These are phyloP conservation scores for Arthroderma sp. DNA, from an alignment of 2,329 filamentous ascomycete genomes.

Conservation along the genomic window DNA sequence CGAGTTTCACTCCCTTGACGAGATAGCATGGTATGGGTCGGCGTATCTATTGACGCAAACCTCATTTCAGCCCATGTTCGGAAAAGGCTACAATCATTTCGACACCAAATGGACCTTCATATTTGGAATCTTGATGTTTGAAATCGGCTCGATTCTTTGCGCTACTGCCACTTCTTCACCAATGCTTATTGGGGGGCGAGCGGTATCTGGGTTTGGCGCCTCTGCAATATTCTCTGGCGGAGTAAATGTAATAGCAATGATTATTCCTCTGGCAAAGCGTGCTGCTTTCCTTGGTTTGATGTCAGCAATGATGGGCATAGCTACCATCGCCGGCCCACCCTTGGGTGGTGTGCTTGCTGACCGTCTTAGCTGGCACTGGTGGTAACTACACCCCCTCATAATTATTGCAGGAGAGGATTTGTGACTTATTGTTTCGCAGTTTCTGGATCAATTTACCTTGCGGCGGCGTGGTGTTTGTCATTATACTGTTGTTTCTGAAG, in stretches of 20 bases:
- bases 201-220: conserved; percentile 27
- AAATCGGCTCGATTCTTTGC: conserved; percentile 13
- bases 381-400: neutral
- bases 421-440: neutral
- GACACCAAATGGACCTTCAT: conserved; percentile 24
- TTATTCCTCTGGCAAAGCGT: conserved; percentile 6
- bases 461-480: neutral
- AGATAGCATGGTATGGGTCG: conserved; percentile 26
- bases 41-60: conserved; percentile 20
- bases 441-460: conserved; percentile 8
- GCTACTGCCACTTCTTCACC: conserved; percentile 6
- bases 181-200: conserved; percentile 14
- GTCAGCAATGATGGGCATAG: conserved; percentile 8
- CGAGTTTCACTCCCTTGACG: conserved; percentile 21
- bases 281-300: conserved; percentile 7
- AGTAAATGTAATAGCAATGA: conserved; percentile 12
- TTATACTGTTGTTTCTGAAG: conserved; percentile 3
- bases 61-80: conserved; percentile 18
- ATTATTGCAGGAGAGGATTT: neutral
- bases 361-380: conserved; percentile 10
- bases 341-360: conserved; percentile 8
- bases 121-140: conserved; percentile 17
- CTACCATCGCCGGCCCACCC: conserved; percentile 9
- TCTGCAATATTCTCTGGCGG: conserved; percentile 28
- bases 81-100: conserved; percentile 31